A percentile compares a stretch with the other conserved stretches of the same genome.
Conservation (phyloP, 225 moss, liverwort and hornwort species). For the Ulota crispa region DNA sequence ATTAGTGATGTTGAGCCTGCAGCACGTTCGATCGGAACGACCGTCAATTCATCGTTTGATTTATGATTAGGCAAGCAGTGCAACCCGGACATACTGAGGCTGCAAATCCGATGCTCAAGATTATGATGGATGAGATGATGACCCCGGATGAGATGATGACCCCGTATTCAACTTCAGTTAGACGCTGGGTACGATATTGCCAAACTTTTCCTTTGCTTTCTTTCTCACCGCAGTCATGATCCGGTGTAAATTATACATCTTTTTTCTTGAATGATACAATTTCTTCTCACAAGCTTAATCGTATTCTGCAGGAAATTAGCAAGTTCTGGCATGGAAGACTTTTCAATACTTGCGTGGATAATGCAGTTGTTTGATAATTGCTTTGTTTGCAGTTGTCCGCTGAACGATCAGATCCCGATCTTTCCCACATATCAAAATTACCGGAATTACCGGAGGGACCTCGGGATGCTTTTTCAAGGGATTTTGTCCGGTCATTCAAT, state of each 20-base stretch:
- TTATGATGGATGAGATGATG: conserved; percentile 4
- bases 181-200: conserved; percentile 6
- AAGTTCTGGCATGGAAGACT: too few species aligned
- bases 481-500: not conserved
- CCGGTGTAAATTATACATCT: too few species aligned
- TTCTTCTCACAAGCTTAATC: too few species aligned
- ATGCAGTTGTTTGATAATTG: not conserved
- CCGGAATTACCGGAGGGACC: not conserved
- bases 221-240: too few species aligned
- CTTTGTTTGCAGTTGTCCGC: not conserved
- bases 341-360: not conserved
- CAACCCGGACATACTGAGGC: not conserved
- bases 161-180: conserved; percentile 1
- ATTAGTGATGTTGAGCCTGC: not conserved
- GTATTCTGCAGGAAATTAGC: too few species aligned
- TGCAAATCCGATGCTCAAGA: not conserved
- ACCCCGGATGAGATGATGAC: conserved; percentile 11
- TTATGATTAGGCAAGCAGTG: not conserved
- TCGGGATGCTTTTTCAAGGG: not conserved
- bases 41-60: not conserved
- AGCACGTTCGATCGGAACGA: not conserved
- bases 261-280: too few species aligned
- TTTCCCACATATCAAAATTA: not conserved
- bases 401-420: not conserved
- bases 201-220: not conserved